Base-by-base conservation (phyloP, 257 asterid species). In the Solanum commersonii region DNA sequence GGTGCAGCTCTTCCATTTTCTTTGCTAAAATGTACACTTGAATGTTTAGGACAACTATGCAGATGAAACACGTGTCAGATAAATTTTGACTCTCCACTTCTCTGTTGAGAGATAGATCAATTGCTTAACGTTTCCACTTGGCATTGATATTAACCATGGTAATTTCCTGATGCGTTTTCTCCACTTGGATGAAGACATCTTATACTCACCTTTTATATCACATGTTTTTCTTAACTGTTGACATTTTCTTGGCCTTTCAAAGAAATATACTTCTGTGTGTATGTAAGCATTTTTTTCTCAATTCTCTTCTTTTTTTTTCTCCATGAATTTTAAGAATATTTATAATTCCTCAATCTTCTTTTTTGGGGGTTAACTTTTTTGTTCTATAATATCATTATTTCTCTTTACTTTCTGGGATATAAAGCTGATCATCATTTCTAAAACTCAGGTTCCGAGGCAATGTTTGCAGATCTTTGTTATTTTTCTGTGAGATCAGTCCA, bases 381-480 rank as follows among this genome's bases (percentile, higher is more conserved):
- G 63, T 27, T 79, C 60, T 79, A 27, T 44, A 27, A 27, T 73
- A 34, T 73, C 16, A 18, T 46, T 79, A 59, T 78, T 38, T 88
- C 74, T 38, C 31, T 89, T 38, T 56, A 18, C 79, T 89, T 82
- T 37, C 52, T 87, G 87, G 86, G 88, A 79, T 89, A 85, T 83
- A 87, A 88, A 88, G 83, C 94, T 94, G 94, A 92, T 88, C 87
- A 88, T 93, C 92, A 90, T 93, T 91, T 90, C 88, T 77, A 44
- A 92, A 89, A 83, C 91, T 90, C 97, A 97, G 99, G 99, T 92
- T 95, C 99, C 46, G 99, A 97, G 94, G 98, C 98, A 87, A 96
- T 96, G 98, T 97, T 97, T 93, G 99, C 99, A 72, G 99, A 96
- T 93, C 99, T 97, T 87, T 95, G 98, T 92, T 94, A 97, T 90